phyloP scores from a whole-genome alignment of 495 filamentous ascomycete species.

The Daldinia vernicosa region DNA sequence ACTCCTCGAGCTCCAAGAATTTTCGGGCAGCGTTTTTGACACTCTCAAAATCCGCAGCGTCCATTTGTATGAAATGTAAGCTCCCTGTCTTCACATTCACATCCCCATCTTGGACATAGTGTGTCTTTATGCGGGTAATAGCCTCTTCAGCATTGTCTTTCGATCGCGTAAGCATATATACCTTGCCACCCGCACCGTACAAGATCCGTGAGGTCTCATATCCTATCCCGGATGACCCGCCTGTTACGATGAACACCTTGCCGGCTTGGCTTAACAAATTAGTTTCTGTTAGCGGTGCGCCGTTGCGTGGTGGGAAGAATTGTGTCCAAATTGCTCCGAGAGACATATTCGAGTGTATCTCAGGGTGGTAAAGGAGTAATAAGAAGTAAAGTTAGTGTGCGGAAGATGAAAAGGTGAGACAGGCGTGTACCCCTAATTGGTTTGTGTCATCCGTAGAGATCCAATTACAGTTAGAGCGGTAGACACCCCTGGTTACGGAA shows the following conservation, averaged over 20 bases:
- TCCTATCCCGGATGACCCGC: not conserved
- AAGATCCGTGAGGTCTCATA: not conserved
- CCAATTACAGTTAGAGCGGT: too few relatives aligned
- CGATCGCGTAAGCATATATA: not conserved
- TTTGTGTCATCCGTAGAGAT: too few relatives aligned
- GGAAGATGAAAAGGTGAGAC: not conserved
- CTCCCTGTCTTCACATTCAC: too few relatives aligned
- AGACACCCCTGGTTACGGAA: too few relatives aligned
- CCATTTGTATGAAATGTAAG: too few relatives aligned
- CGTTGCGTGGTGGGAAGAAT: slow-evolving; percentile 44
- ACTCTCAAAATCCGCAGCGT: too few relatives aligned
- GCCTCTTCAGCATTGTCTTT: slow-evolving; percentile 10
- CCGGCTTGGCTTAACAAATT: slow-evolving; percentile 37
- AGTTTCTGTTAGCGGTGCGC: slow-evolving; percentile 38
- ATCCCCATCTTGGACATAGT: too few relatives aligned
- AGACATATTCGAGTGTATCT: slow-evolving; percentile 1
- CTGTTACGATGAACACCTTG: slow-evolving; percentile 49
- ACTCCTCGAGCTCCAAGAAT: slow-evolving; percentile 43
- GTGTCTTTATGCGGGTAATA: not conserved
- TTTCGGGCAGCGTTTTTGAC: slow-evolving; percentile 15
- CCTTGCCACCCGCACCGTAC: not conserved
- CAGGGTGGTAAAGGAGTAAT: not conserved
- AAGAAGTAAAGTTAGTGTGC: too few relatives aligned
- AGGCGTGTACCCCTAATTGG: too few relatives aligned
- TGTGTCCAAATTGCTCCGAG: slow-evolving; percentile 35